Evolutionary conservation across 177 flowering plant genomes (phyloP).

Genomic region (Vitis hybrid): DNA sequence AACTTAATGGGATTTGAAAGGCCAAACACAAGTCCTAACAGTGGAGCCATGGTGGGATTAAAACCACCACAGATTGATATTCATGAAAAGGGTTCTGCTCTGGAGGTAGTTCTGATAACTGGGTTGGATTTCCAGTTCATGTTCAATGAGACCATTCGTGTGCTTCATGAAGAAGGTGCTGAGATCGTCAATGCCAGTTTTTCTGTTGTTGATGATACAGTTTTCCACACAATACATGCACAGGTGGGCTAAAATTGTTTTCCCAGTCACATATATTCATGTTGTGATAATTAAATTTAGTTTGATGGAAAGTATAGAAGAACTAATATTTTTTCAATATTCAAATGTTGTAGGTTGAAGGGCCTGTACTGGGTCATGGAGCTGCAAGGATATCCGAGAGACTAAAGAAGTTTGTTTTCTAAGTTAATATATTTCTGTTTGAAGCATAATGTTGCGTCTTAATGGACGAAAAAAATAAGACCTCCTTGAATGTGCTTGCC

Average conservation of each 20-base stretch:
- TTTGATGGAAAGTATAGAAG: too few relatives aligned
- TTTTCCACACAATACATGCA: constrained; percentile 48
- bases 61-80: constrained; percentile 41
- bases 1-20: constrained; percentile 24
- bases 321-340: not conserved
- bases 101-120: constrained; percentile 50
- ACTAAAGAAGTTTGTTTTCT: constrained; percentile 29
- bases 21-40: not conserved
- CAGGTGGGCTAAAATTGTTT: constrained; percentile 23
- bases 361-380: constrained; percentile 11
- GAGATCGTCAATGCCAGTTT: constrained; percentile 51
- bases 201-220: constrained; percentile 27
- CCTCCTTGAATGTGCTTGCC: too few relatives aligned
- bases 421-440: constrained; percentile 1
- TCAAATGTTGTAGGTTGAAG: constrained; percentile 25
- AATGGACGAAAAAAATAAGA: too few relatives aligned
- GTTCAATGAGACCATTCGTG: constrained; percentile 44
- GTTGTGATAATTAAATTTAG: not conserved
- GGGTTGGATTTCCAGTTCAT: constrained; percentile 44
- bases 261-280: not conserved
- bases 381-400: constrained; percentile 35
- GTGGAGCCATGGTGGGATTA: not conserved
- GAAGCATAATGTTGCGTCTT: constrained; percentile 1
- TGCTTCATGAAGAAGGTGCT: constrained; percentile 62
- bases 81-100: constrained; percentile 40